These are phyloP conservation scores for Penicillium paneum DNA, from an alignment of 2,329 filamentous ascomycete genomes.

Conservation along the genomic window DNA sequence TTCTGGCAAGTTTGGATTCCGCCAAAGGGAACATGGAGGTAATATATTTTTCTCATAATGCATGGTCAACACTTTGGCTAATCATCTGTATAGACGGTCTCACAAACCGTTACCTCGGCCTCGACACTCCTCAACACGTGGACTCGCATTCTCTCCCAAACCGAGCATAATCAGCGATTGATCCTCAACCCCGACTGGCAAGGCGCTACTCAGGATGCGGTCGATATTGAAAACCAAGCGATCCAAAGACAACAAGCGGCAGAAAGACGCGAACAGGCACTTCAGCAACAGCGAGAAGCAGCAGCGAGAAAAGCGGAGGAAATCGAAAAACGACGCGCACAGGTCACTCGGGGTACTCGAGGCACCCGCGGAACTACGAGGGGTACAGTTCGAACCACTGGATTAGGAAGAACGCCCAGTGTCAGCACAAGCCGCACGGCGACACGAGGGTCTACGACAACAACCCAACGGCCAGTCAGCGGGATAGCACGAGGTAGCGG, in stretches of 20 bases:
- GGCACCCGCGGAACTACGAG: constrained; percentile 31
- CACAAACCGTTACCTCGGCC: constrained; percentile 78
- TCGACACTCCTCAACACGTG: constrained; percentile 90
- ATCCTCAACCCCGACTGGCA: constrained; percentile 87
- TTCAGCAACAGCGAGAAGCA: constrained; percentile 73
- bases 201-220: constrained; percentile 79
- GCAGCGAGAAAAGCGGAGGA: constrained; percentile 54
- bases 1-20: constrained; percentile 45
- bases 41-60: constrained; percentile 1
- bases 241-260: constrained; percentile 70
- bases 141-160: constrained; percentile 93
- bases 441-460: constrained; percentile 31
- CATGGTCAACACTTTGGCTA: neutral
- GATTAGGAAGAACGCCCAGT: constrained; percentile 38
- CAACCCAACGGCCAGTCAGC: constrained; percentile 38
- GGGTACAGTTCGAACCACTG: constrained; percentile 35
- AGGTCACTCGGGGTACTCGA: constrained; percentile 33
- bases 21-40: constrained; percentile 52
- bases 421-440: constrained; percentile 30
- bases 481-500: constrained; percentile 40
- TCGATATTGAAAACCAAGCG: constrained; percentile 81
- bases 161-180: constrained; percentile 92
- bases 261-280: constrained; percentile 72
- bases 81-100: constrained; percentile 62
- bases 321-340: constrained; percentile 42